phyloP scores from a whole-genome alignment of 2,329 filamentous ascomycete genomes.

The Penicillium expansum region DNA sequence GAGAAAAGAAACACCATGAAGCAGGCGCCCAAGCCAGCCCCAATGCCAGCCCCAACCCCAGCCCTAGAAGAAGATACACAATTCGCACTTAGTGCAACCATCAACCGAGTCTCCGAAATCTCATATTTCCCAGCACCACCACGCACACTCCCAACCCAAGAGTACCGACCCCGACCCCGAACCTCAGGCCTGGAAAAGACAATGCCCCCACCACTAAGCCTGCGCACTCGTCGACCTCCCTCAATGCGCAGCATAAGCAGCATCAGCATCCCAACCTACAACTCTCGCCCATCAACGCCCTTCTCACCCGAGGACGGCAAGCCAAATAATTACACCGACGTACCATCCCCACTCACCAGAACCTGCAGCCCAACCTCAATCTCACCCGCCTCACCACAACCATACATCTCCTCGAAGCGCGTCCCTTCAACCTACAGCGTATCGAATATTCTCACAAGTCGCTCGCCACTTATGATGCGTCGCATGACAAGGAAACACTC shows the following conservation, averaged over 20 bases:
- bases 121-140: conserved; percentile 21
- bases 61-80: background rate
- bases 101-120: conserved; percentile 26
- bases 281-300: conserved; percentile 16
- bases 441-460: conserved; percentile 21
- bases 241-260: conserved; percentile 29
- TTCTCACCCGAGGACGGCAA: conserved; percentile 15
- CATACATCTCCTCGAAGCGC: conserved; percentile 16
- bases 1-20: background rate
- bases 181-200: conserved; percentile 23
- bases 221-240: conserved; percentile 18
- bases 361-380: conserved; percentile 19
- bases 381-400: conserved; percentile 18
- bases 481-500: conserved; percentile 30
- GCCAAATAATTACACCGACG: conserved; percentile 12
- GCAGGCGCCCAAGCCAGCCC: background rate
- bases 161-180: conserved; percentile 24
- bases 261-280: conserved; percentile 18
- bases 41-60: background rate
- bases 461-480: conserved; percentile 24
- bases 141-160: conserved; percentile 18
- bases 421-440: conserved; percentile 25
- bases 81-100: conserved; percentile 18
- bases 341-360: conserved; percentile 15
- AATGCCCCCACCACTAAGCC: conserved; percentile 6